phyloP scores from a whole-genome alignment of 768 basidiomycete species.

The Rhizopogon vesiculosus region DNA sequence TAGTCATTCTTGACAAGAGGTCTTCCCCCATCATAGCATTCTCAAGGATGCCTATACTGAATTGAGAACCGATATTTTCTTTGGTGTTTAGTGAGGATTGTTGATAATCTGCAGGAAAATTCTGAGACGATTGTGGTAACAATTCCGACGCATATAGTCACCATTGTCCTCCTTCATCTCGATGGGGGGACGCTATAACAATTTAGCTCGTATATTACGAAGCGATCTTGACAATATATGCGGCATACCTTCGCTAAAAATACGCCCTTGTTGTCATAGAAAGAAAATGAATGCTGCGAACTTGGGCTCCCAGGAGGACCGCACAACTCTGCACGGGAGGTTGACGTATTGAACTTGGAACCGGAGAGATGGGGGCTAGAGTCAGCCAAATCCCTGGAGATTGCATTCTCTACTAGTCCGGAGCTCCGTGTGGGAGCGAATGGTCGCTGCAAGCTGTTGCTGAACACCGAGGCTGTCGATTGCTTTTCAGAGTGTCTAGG shows the following conservation, averaged over 20 bases:
- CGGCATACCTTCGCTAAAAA: conserved; percentile 6
- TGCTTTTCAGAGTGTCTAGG: not conserved
- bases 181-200: not conserved
- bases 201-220: too few relatives aligned
- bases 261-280: conserved; percentile 3
- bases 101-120: conserved; percentile 6
- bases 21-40: not conserved
- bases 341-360: conserved; percentile 3
- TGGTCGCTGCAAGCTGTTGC: conserved; percentile 6
- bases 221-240: not conserved
- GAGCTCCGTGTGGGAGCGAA: conserved; percentile 6
- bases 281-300: conserved; percentile 1
- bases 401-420: conserved; percentile 3
- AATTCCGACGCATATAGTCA: conserved; percentile 16
- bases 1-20: conserved; percentile 1
- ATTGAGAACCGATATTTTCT: conserved; percentile 4
- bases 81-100: conserved; percentile 3
- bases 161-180: conserved; percentile 11
- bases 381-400: conserved; percentile 5
- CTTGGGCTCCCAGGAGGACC: conserved; percentile 2
- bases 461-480: conserved; percentile 1
- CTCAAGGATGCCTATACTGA: not conserved
- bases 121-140: not conserved
- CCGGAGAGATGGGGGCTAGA: conserved; percentile 3
- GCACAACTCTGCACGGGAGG: conserved; percentile 10